A percentile compares a stretch with the other conserved stretches of the same genome.
These are phyloP conservation scores for Thalassiosira ordinaria DNA, from an alignment of 352 stramenopile species.

Conservation along the genomic window DNA sequence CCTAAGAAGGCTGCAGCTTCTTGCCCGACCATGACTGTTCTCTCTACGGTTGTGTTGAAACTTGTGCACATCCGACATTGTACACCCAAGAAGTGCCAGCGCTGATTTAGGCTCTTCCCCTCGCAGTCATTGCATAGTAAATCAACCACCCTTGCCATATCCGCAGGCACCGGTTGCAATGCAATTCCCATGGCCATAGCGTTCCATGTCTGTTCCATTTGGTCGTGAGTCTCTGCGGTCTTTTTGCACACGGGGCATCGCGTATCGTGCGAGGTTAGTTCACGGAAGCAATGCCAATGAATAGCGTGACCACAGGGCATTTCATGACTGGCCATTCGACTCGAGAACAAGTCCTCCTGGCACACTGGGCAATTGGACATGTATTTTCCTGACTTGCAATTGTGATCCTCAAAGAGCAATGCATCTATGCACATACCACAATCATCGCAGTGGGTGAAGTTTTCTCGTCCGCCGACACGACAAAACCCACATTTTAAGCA, in stretches of 20 bases:
- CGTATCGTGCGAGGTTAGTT: constrained; percentile 73
- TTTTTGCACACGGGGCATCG: constrained; percentile 85
- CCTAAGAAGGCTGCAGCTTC: constrained; percentile 73
- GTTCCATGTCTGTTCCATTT: constrained; percentile 79
- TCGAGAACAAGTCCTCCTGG: constrained; percentile 82
- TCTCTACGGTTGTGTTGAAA: constrained; percentile 80
- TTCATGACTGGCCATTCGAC: constrained; percentile 74
- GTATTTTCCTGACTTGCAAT: constrained; percentile 85
- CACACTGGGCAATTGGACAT: constrained; percentile 83
- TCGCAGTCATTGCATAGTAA: constrained; percentile 83
- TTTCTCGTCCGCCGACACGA: constrained; percentile 75
- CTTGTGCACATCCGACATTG: constrained; percentile 71
- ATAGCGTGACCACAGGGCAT: constrained; percentile 85
- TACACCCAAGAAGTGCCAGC: constrained; percentile 83
- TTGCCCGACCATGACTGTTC: constrained; percentile 64
- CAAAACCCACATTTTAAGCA: constrained; percentile 82
- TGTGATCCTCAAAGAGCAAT: constrained; percentile 76
- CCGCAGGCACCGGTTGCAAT: constrained; percentile 75
- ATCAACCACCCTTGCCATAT: constrained; percentile 71
- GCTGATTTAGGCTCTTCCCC: constrained; percentile 51
- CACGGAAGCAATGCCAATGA: constrained; percentile 82
- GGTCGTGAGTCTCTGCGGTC: constrained; percentile 79
- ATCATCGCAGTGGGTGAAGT: constrained; percentile 80
- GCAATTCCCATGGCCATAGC: constrained; percentile 77
- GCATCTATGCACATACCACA: constrained; percentile 85